phyloP scores from a whole-genome alignment of 106 monocot species.

The Triglochin maritima region DNA sequence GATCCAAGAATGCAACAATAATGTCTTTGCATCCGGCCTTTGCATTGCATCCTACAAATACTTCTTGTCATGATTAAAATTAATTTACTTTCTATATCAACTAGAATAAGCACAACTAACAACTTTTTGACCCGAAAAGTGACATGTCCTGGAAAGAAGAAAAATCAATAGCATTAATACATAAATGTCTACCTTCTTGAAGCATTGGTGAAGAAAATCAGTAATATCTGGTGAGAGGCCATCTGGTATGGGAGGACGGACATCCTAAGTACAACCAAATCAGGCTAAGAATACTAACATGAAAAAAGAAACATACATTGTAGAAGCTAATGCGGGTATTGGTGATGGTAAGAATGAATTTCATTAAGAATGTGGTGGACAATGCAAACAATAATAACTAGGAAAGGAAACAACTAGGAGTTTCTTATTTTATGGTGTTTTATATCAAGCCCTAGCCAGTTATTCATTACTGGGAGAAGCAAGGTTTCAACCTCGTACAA shows the following conservation, averaged over 20 bases:
- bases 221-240: constrained; percentile 78
- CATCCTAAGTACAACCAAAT: constrained; percentile 41
- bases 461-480: too few species aligned
- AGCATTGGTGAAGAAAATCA: constrained; percentile 94
- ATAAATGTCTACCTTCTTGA: constrained; percentile 53
- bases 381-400: too few species aligned
- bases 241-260: constrained; percentile 88
- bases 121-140: not conserved
- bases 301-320: too few species aligned
- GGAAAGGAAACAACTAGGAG: too few species aligned
- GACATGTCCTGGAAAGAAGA: not conserved
- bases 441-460: too few species aligned
- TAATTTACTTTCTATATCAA: not conserved
- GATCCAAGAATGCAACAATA: constrained; percentile 88
- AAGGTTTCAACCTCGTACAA: too few species aligned
- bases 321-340: too few species aligned
- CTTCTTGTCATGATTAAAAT: constrained; percentile 3
- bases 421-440: too few species aligned
- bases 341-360: too few species aligned
- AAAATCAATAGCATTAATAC: not conserved
- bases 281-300: not conserved
- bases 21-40: constrained; percentile 92
- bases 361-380: too few species aligned
- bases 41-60: constrained; percentile 87
- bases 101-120: not conserved